These are phyloP conservation scores for Peronospora destructor DNA, from an alignment of 352 stramenopile genomes.

Conservation along the genomic window DNA sequence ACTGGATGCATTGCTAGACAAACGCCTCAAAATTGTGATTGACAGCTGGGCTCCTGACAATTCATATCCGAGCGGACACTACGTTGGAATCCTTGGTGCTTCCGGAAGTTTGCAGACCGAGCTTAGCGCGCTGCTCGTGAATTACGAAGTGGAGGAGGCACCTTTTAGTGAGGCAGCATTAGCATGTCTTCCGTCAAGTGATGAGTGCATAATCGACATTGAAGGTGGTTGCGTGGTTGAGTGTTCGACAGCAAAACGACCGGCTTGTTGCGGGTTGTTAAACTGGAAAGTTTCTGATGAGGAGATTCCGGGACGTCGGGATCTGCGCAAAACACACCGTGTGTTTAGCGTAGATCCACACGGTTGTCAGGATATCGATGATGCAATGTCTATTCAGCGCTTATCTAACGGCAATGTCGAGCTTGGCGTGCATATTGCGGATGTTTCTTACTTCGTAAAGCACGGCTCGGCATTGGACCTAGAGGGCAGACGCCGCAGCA, in stretches of 20 bases:
- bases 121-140: constrained; percentile 71
- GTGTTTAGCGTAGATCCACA: constrained; percentile 88
- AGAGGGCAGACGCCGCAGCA: constrained; percentile 86
- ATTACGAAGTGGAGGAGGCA: constrained; percentile 76
- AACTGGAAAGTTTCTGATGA: constrained; percentile 60
- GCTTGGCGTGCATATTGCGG: constrained; percentile 97
- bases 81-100: constrained; percentile 62
- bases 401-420: constrained; percentile 83
- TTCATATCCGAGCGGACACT: constrained; percentile 75
- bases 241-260: constrained; percentile 71
- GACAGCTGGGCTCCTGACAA: constrained; percentile 73
- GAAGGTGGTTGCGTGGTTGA: constrained; percentile 52
- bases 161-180: constrained; percentile 83
- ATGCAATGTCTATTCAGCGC: constrained; percentile 79
- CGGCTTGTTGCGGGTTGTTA: constrained; percentile 41
- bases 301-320: constrained; percentile 46
- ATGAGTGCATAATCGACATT: constrained; percentile 51
- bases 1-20: constrained; percentile 64
- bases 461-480: constrained; percentile 93
- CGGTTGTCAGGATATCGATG: constrained; percentile 88
- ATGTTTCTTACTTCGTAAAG: constrained; percentile 98
- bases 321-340: constrained; percentile 60
- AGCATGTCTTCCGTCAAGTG: constrained; percentile 60
- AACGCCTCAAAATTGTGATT: constrained; percentile 78
- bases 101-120: constrained; percentile 67